Conservation (phyloP, 805 yeast species). For the Monosporozyma unispora region DNA sequence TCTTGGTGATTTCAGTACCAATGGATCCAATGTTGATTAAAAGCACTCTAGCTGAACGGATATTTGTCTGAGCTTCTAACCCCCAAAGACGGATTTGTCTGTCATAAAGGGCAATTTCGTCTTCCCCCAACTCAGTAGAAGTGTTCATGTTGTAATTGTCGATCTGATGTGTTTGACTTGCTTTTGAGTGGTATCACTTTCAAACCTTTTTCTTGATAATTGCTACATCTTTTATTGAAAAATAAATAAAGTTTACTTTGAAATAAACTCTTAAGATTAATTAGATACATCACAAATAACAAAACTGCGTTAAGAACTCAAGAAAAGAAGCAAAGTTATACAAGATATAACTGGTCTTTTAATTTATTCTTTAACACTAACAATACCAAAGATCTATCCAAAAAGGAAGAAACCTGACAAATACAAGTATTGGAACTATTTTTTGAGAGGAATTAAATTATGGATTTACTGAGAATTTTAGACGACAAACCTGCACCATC, state of each 20-base stretch:
- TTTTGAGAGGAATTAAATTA: constrained; percentile 16
- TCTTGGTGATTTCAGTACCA: constrained; percentile 77
- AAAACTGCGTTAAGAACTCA: no score
- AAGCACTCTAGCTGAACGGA: constrained; percentile 64
- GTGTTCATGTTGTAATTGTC: neutral
- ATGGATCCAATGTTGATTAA: constrained; percentile 66
- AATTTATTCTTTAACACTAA: no score
- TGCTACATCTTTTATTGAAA: neutral
- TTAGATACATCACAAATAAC: neutral
- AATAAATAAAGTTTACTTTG: neutral
- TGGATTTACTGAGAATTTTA: constrained; percentile 68
- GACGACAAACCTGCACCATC: constrained; percentile 84
- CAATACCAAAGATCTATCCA: no score
- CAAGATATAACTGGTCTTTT: neutral
- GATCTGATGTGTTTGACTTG: neutral
- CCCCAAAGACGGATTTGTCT: constrained; percentile 97
- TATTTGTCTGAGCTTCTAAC: constrained; percentile 71
- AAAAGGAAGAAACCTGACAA: no score
- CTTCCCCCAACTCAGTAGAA: constrained; percentile 32
- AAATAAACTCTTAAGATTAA: neutral
- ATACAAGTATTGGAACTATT: neutral
- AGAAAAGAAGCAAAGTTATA: no score
- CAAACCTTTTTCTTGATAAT: neutral
- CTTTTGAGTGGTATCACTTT: no score
- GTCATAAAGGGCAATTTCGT: constrained; percentile 87